Base-by-base conservation (phyloP, 2,329 filamentous ascomycete genomes). In the Penicillium sp. region DNA sequence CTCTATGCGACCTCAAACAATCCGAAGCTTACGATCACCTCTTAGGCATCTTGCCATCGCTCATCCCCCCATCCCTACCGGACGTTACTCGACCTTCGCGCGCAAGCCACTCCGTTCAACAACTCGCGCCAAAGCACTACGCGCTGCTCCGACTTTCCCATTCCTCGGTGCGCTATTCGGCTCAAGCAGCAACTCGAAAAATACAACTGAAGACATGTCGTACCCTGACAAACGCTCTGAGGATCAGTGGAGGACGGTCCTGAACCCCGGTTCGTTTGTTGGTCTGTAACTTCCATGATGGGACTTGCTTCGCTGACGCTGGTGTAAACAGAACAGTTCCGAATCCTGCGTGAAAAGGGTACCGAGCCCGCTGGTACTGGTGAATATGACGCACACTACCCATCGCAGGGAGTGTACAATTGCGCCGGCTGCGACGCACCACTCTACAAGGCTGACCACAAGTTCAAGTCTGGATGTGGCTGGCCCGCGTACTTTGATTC, bases 401-500 rank as follows among this genome's bases (percentile, higher is more conserved):
- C 91, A 1, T 74, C 81, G 0, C 68, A 81, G 4, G 95, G 94
- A 51, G 83, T 91, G 48, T 99, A 97, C 78, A 86, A 81, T 39
- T 99, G 94, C 75, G 90, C 89, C 15, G 94, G 84, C 46, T 99
- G 94, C 80, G 74, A 86, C 23, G 83, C 91, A 7, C 92, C 94
- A 4, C 84, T 99, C 15, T 99, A 99, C 83, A 93, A 87, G 72
- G 92, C 94, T 23, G 82, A 82, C 57, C 92, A 96, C 76, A 99
- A 99, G 74, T 99, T 99, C 82, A 90, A 90, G 73, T 95, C 90
- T 15, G 91, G 91, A 34, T 99, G 94, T 74, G 94, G 94, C 55
- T 99, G 94, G 94, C 94, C 94, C 0, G 94, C 94, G 10, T 99
- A 97, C 76, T 99, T 93, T 70, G 94, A 99, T 74, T 93, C 88